phyloP scores from a whole-genome alignment of 139 green algal genomes.

The Chlorella sp. region DNA sequence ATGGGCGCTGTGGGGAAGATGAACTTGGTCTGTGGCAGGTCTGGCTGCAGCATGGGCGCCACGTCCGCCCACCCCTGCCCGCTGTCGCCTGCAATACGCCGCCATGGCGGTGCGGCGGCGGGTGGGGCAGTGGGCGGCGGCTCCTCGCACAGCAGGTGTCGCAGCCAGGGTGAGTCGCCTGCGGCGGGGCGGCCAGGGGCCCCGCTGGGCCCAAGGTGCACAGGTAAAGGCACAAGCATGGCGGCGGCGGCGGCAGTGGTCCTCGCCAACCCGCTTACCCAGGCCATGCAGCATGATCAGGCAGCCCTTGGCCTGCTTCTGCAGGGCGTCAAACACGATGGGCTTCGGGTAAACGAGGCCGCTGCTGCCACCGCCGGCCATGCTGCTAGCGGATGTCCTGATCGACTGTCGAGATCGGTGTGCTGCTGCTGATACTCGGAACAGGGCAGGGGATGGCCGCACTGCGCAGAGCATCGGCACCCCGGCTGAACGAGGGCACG shows the following conservation, averaged over 20 bases:
- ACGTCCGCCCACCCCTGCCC: slow-evolving; percentile 47
- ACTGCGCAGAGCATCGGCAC: no score
- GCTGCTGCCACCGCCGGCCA: no score
- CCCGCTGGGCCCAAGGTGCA: background rate
- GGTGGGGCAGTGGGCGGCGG: background rate
- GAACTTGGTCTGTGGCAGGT: slow-evolving; percentile 45
- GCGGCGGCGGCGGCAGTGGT: background rate
- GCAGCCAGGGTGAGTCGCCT: background rate
- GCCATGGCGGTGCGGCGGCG: background rate
- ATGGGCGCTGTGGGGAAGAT: slow-evolving; percentile 48
- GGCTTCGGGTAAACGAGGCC: no score
- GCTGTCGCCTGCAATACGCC: slow-evolving; percentile 36
- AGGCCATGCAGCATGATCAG: slow-evolving; percentile 54
- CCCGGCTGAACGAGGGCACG: no score
- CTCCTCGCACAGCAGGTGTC: background rate
- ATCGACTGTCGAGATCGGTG: no score
- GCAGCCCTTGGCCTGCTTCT: background rate
- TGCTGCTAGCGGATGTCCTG: no score
- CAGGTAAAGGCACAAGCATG: background rate
- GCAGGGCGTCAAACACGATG: no score
- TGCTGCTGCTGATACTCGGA: no score
- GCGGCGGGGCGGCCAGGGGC: background rate
- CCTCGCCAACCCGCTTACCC: background rate
- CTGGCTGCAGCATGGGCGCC: slow-evolving; percentile 19
- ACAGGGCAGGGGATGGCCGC: no score